Evolutionary conservation across 768 basidiomycete species (phyloP), one percentile per base, ranked within the genome.

Genomic region (Austroboletus festivus): DNA sequence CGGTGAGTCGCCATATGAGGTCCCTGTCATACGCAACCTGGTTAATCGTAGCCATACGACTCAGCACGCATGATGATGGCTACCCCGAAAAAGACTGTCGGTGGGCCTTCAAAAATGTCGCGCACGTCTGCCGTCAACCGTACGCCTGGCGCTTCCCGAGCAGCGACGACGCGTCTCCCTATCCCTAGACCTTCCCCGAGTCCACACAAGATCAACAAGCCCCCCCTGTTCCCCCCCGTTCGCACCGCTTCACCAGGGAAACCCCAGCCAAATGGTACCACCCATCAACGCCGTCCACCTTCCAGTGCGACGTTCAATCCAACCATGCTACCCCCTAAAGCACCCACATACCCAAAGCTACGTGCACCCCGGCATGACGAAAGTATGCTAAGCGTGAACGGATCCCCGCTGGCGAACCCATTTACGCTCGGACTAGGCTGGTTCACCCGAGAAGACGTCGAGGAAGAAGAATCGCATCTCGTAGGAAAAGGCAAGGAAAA

Each of bases 331-430:
- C 71, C 69, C 19, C 64, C 68, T 37, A 66, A 71, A 46, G 69
- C 67, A 8, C 71, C 70, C 52, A 68, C 54, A 47, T 78, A 60
- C 53, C 69, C 76, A 16, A 62, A 75, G 4, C 71, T 84, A 40
- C 82, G 89, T 21, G 73, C 83, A 61, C 85, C 87, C 11, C 79
- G 85, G 35, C 79, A 75, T 54, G 81, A 89, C 58, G 90, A 93
- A 65, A 81, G 74, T 58, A 80, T 91, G 79, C 73, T 91, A 42
- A 88, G 88, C 58, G 67, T 86, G 18, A 92, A 93, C 51, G 90
- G 90, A 4, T 89, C 87, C 0, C 90, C 90, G 0, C 74, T 92
- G 16, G 80, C 83, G 16, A 90, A 90, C 61, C 88, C 89, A 1
- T 86, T 84, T 58, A 74, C 82, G 50, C 79, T 84, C 55, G 84